A percentile compares a stretch with the other conserved stretches of the same genome.
phyloP scores from a whole-genome alignment of 768 basidiomycete genomes.

The Mycena polygramma region DNA sequence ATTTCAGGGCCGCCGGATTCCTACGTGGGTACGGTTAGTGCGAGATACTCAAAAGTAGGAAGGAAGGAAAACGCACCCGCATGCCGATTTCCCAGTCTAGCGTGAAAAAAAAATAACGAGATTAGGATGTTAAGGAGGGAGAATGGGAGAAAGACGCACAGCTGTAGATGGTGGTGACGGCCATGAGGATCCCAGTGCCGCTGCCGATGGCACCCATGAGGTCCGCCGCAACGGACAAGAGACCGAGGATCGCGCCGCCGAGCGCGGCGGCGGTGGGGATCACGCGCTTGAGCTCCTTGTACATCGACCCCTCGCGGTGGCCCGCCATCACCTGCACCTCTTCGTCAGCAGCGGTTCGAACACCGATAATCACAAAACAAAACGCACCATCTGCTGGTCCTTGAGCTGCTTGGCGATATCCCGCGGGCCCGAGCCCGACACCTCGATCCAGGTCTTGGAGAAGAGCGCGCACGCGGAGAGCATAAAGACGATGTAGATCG shows the following conservation, averaged over 20 bases:
- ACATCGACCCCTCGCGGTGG: conserved; percentile 98
- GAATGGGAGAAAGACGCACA: conserved; percentile 63
- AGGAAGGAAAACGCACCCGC: conserved; percentile 55
- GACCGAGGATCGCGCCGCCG: conserved; percentile 95
- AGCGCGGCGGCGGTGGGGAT: conserved; percentile 98
- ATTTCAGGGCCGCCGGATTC: conserved; percentile 89
- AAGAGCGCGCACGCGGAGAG: conserved; percentile 95
- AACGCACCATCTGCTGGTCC: conserved; percentile 93
- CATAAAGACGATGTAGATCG: conserved; percentile 92
- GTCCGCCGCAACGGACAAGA: conserved; percentile 92
- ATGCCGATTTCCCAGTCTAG: conserved; percentile 96
- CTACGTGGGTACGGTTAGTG: conserved; percentile 37
- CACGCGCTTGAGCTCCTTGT: conserved; percentile 98
- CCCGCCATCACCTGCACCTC: conserved; percentile 77
- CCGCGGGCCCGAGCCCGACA: conserved; percentile 94
- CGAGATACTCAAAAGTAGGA: not conserved
- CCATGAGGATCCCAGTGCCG: conserved; percentile 97
- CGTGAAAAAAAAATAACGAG: conserved; percentile 21
- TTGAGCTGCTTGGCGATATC: conserved; percentile 99
- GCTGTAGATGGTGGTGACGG: conserved; percentile 97
- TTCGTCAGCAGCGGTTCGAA: not conserved
- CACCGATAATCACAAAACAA: not conserved
- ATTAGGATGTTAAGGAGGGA: conserved; percentile 20
- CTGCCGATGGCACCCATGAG: conserved; percentile 96
- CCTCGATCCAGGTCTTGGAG: conserved; percentile 99